Base-by-base conservation (phyloP, 306 rosid species). In the Prunus padus region DNA sequence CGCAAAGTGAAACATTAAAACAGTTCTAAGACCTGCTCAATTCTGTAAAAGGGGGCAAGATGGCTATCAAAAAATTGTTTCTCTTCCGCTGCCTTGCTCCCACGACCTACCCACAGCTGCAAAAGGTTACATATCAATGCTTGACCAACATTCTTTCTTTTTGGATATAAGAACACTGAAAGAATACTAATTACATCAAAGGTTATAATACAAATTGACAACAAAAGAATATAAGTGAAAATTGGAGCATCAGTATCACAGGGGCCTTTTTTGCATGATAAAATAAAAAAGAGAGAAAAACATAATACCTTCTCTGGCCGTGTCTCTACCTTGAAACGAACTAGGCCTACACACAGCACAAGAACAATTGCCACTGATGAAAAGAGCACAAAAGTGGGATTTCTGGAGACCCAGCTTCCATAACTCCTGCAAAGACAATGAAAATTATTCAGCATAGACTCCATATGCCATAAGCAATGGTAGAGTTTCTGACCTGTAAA, bases 41-140 rank as follows among this genome's bases (percentile, higher is more conserved):
- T 94, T 85, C 98, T 83, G 84, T 94, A 94, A 82, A 94, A 94
- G 66, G 98, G 98, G 28, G 98, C 97, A 60, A 94, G 97, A 74
- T 92, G 96, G 64, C 78, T 92, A 77, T 92, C 98, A 60, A 94
- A 94, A 76, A 87, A 94, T 2, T 81, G 87, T 78, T 94, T 94
- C 88, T 94, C 98, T 80, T 88, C 89, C 1, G 98, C 98, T 55
- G 96, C 98, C 86, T 74, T 90, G 84, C 98, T 94, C 76, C 87
- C 97, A 78, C 67, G 97, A 81, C 98, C 98, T 30, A 90, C 96
- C 98, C 98, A 94, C 78, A 94, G 82, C 98, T 94, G 89, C 87
- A 87, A 84, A 54, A 33, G 26, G 30, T 79, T 72, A 64, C 62
- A 78, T 49, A 69, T 78, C 68, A 78, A 79, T 63, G 55, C 42